Percentiles rank a stretch among this genome's conserved stretches.
phyloP scores from a whole-genome alignment of 1,284 basidiomycete species.

The Melampsora abietis-canadensis region DNA sequence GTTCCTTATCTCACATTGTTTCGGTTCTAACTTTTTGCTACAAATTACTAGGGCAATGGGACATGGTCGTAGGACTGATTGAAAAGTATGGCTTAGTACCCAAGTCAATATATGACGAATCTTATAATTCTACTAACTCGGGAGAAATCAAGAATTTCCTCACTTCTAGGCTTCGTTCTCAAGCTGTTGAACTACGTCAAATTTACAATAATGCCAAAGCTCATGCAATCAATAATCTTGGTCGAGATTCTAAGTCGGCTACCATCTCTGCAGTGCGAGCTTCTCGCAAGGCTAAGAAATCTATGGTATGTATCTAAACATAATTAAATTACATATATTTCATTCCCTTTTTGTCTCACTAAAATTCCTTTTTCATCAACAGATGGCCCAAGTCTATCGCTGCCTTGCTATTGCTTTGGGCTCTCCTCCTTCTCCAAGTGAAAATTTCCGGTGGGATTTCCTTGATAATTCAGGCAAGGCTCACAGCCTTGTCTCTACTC shows the following conservation, averaged over 20 bases:
- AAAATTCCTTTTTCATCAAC: conserved; percentile 50
- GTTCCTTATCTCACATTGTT: no score
- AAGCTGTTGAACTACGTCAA: conserved; percentile 73
- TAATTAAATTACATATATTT: conserved; percentile 55
- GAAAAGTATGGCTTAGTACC: conserved; percentile 74
- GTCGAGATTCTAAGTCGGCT: conserved; percentile 5
- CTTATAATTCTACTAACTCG: conserved; percentile 73
- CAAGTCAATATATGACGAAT: conserved; percentile 80
- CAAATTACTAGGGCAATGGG: conserved; percentile 53
- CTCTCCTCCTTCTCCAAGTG: conserved; percentile 69
- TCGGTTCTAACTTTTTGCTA: no score
- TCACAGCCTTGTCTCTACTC: conserved; percentile 70
- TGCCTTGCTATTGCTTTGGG: conserved; percentile 81
- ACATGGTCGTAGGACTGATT: conserved; percentile 86
- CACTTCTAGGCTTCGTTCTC: conserved; percentile 85
- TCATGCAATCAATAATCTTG: conserved; percentile 38
- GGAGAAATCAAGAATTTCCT: conserved; percentile 71
- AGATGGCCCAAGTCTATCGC: conserved; percentile 63
- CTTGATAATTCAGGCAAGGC: conserved; percentile 76
- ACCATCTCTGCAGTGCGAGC: not conserved
- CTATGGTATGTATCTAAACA: conserved; percentile 47
- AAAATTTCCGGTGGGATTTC: conserved; percentile 72
- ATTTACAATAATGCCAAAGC: conserved; percentile 59
- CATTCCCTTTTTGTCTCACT: conserved; percentile 67
- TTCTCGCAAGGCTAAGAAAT: conserved; percentile 44